These are phyloP conservation scores for Eucalyptus regnans DNA, from an alignment of 345 rosid species.

Conservation along the genomic window DNA sequence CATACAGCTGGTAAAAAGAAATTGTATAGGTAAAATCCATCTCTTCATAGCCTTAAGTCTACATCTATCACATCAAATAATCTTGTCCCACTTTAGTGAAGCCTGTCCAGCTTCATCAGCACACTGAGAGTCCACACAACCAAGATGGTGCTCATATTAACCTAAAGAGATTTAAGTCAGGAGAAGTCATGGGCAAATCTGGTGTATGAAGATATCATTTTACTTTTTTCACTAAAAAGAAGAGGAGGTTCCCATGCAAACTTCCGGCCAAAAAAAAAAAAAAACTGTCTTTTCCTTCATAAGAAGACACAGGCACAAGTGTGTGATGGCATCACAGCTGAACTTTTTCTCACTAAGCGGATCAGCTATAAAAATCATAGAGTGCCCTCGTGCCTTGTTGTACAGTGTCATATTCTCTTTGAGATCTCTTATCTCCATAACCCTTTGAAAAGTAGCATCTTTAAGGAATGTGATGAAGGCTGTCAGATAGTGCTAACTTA, in stretches of 20 bases:
- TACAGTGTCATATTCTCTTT: not conserved
- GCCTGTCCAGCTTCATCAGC: not conserved
- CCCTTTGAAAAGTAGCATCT: not conserved
- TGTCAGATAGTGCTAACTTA: not conserved
- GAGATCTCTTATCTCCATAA: not conserved
- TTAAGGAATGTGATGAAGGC: not conserved
- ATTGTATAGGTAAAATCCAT: not conserved
- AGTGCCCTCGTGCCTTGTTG: not conserved
- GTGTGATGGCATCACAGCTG: not conserved
- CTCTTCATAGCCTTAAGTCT: not conserved
- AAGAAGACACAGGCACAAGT: not conserved
- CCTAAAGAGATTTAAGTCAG: not conserved
- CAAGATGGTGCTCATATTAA: not conserved
- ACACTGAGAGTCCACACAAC: not conserved
- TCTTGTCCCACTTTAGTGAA: not conserved
- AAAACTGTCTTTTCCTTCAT: not conserved
- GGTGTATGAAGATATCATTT: not conserved
- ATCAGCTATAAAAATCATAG: not conserved
- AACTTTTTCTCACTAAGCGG: not conserved
- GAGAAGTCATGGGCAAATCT: not conserved
- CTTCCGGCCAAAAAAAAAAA: not conserved
- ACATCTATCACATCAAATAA: not conserved
- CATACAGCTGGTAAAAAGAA: not conserved
- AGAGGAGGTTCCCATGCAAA: not conserved
- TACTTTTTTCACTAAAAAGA: not conserved